Conservation (phyloP, 108 stramenopile genomes). For the Cyclotella choctawhatcheeana region DNA sequence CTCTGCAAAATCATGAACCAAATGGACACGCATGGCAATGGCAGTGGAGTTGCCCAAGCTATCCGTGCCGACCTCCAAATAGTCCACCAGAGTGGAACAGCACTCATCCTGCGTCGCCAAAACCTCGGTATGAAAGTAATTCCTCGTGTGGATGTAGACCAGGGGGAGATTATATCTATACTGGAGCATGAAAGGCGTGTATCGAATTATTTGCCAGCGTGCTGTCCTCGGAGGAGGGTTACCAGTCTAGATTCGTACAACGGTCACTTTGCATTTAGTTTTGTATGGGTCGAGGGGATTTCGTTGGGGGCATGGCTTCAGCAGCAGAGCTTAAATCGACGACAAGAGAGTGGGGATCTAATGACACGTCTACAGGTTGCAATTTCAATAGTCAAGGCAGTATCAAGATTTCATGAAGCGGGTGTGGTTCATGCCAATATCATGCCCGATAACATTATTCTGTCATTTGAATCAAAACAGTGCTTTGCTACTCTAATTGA, state of each 20-base stretch:
- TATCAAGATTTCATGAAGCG: conserved; percentile 8
- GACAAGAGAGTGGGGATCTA: not conserved
- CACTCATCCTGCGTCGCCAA: not conserved
- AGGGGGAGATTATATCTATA: not conserved
- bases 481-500: conserved; percentile 7
- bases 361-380: conserved; percentile 3
- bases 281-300: conserved; percentile 16
- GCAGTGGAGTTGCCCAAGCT: not conserved
- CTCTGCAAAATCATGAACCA: not conserved
- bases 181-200: conserved; percentile 1
- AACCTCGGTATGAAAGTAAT: not conserved
- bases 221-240: not conserved
- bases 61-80: not conserved
- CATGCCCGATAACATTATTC: conserved; percentile 1
- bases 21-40: not conserved
- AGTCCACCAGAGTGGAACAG: not conserved
- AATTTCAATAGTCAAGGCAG: conserved; percentile 15
- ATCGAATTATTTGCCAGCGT: not conserved
- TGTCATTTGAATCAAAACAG: not conserved
- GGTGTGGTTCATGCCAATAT: conserved; percentile 3
- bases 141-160: not conserved
- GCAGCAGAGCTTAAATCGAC: not conserved
- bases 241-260: not conserved
- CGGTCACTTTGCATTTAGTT: not conserved
- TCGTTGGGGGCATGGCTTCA: conserved; percentile 9